Base-by-base conservation (phyloP, 2,329 filamentous ascomycete genomes). In the Fusarium siculi region DNA sequence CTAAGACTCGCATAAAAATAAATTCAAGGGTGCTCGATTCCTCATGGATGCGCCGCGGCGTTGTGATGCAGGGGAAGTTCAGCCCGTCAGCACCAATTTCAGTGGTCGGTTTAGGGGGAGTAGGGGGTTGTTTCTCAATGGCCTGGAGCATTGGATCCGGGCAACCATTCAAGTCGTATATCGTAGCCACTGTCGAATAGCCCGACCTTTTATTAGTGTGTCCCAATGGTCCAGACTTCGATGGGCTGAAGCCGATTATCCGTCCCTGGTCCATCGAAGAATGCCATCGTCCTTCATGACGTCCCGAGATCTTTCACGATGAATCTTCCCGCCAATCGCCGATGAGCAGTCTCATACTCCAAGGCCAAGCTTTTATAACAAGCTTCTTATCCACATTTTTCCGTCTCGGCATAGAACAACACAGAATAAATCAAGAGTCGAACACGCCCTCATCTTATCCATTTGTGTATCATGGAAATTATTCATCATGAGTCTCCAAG, bases 361-460 rank as follows among this genome's bases (percentile, higher is more conserved):
- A 32, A 46, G 18, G 63, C 72, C 54, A 74, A 74, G 72, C 71
- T 74, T 70, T 74, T 42, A 30, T 16, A 49, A 61, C 40, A 74
- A 74, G 72, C 72, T 74, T 73, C 69, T 39, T 72, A 59, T 57
- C 72, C 71, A 74, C 71, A 74, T 54, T 68, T 43, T 72, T 37
- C 66, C 66, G 62, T 37, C 66, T 73, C 37, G 61, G 66, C 52
- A 55, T 34, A 40, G 8, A 36, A 40, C 32, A 36, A 55, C 10
- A 28, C 19, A 39, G 34, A 53, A 53, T 25, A 36, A 37, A n/a
- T 25, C 19, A 25, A 34, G n/a, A n/a, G 23, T 54, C 14, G 25
- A 39, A 34, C 4, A 16, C 23, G 19, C 8, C 23, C 32, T 37
- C 50, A 39, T 21, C 16, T n/a, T n/a, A 37, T 40, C 30, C 10